Evolutionary conservation across 768 basidiomycete species (phyloP).

Genomic region (Dioszegia crocea): DNA sequence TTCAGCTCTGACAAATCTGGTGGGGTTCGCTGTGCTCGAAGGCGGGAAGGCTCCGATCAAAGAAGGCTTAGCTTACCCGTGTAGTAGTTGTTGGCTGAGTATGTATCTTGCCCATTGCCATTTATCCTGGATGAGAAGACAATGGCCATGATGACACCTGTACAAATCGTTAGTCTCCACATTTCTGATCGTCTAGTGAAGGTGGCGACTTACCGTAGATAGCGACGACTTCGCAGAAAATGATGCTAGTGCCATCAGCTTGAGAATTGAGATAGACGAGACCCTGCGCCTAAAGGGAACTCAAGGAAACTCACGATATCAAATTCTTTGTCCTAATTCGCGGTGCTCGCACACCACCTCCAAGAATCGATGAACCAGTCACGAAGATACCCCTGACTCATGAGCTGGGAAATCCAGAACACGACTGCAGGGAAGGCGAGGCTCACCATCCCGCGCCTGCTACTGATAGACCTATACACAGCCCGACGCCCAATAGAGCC

Average conservation of each 20-base stretch:
- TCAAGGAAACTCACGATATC: slow-evolving; percentile 69
- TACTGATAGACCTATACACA: slow-evolving; percentile 90
- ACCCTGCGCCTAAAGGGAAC: too few relatives aligned
- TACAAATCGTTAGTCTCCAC: background rate
- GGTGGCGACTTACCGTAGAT: slow-evolving; percentile 64
- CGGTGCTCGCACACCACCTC: slow-evolving; percentile 88
- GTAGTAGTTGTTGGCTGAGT: slow-evolving; percentile 84
- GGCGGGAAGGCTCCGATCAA: too few relatives aligned
- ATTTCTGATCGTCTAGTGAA: background rate
- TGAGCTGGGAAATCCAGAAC: background rate
- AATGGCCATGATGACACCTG: slow-evolving; percentile 75
- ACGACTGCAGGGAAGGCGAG: too few relatives aligned
- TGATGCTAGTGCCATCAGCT: slow-evolving; percentile 62
- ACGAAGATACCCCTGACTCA: slow-evolving; percentile 85
- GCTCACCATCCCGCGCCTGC: slow-evolving; percentile 90
- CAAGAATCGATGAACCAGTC: slow-evolving; percentile 92
- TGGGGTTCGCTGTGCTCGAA: too few relatives aligned
- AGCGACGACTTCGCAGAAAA: slow-evolving; percentile 98
- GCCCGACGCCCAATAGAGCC: slow-evolving; percentile 82
- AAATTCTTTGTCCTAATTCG: slow-evolving; percentile 95
- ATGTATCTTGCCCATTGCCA: slow-evolving; percentile 63
- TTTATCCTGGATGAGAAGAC: slow-evolving; percentile 82
- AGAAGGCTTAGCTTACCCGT: slow-evolving; percentile 58
- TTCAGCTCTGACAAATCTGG: too few relatives aligned
- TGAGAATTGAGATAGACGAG: too few relatives aligned